These are phyloP conservation scores for Rhynchosporium secalis DNA, from an alignment of 2,329 filamentous ascomycete species.

Conservation along the genomic window DNA sequence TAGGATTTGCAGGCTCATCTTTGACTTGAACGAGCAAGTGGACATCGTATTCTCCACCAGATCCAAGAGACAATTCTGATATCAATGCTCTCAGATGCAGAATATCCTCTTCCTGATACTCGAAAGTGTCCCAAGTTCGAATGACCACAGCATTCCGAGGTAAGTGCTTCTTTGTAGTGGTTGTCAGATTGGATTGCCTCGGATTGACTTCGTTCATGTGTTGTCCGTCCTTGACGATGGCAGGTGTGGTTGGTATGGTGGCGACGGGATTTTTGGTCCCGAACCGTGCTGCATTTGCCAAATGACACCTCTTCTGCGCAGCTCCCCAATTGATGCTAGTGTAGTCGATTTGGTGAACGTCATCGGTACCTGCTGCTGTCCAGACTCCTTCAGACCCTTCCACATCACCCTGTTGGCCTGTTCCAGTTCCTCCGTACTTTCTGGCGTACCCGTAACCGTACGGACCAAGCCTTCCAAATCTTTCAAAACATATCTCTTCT, in stretches of 20 bases:
- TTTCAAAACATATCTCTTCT: conserved; percentile 89
- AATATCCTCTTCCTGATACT: conserved; percentile 77
- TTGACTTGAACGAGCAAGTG: conserved; percentile 85
- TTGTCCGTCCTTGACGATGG: conserved; percentile 17
- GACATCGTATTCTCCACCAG: conserved; percentile 83
- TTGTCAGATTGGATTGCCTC: conserved; percentile 7
- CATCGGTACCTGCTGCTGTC: conserved; percentile 48
- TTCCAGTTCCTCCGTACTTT: conserved; percentile 75
- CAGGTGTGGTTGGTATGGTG: conserved; percentile 27
- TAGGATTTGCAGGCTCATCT: conserved; percentile 71
- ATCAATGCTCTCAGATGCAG: conserved; percentile 83
- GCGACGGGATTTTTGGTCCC: conserved; percentile 19
- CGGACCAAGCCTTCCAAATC: conserved; percentile 82
- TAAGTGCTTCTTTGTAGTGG: conserved; percentile 36
- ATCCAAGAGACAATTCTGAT: conserved; percentile 75
- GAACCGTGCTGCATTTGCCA: conserved; percentile 71
- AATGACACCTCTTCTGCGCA: conserved; percentile 71
- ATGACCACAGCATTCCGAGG: conserved; percentile 77
- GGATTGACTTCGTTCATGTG: conserved; percentile 14
- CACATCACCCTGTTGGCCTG: conserved; percentile 80
- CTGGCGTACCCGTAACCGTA: conserved; percentile 88
- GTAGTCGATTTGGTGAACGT: conserved; percentile 71
- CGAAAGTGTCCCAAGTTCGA: conserved; percentile 77
- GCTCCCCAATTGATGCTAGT: conserved; percentile 75
- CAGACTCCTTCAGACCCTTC: conserved; percentile 81